These are phyloP conservation scores for Volvariella surrecta DNA, from an alignment of 1,284 basidiomycete genomes.

Conservation along the genomic window DNA sequence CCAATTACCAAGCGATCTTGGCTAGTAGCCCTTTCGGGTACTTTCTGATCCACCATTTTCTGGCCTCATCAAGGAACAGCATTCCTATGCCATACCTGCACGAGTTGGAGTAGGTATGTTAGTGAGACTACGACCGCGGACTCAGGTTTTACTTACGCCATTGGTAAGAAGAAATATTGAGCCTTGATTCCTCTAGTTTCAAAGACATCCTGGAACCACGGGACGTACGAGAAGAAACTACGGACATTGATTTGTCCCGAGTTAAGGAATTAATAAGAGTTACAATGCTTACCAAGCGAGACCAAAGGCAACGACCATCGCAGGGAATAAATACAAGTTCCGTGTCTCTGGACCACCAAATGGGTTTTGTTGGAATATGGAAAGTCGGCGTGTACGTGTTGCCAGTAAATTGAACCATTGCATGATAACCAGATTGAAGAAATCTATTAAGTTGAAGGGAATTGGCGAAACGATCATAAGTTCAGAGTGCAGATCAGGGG, in stretches of 20 bases:
- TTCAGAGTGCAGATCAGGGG: conserved; percentile 17
- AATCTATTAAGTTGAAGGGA: conserved; percentile 22
- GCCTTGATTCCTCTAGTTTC: conserved; percentile 41
- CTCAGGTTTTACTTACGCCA: conserved; percentile 20
- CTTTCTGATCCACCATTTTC: conserved; percentile 22
- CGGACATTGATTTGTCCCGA: too few relatives aligned
- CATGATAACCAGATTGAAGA: conserved; percentile 60
- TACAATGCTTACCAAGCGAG: conserved; percentile 17
- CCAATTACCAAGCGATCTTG: conserved; percentile 16
- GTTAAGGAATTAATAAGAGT: conserved; percentile 19
- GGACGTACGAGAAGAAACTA: conserved; percentile 46
- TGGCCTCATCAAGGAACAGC: conserved; percentile 20
- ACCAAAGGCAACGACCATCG: conserved; percentile 29
- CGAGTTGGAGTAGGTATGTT: too few relatives aligned
- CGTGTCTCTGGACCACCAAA: conserved; percentile 2
- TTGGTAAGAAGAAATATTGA: conserved; percentile 28
- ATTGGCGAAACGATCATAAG: conserved; percentile 10
- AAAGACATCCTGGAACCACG: conserved; percentile 49
- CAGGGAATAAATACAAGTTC: conserved; percentile 38
- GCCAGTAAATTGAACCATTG: conserved; percentile 44
- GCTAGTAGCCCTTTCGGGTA: conserved; percentile 13
- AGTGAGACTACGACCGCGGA: too few relatives aligned
- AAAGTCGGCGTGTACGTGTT: conserved; percentile 15
- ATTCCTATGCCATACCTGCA: conserved; percentile 10
- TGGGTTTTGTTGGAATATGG: conserved; percentile 20